Base-by-base conservation (phyloP, 495 filamentous ascomycete species). In the Hypomontagnella monticulosa region DNA sequence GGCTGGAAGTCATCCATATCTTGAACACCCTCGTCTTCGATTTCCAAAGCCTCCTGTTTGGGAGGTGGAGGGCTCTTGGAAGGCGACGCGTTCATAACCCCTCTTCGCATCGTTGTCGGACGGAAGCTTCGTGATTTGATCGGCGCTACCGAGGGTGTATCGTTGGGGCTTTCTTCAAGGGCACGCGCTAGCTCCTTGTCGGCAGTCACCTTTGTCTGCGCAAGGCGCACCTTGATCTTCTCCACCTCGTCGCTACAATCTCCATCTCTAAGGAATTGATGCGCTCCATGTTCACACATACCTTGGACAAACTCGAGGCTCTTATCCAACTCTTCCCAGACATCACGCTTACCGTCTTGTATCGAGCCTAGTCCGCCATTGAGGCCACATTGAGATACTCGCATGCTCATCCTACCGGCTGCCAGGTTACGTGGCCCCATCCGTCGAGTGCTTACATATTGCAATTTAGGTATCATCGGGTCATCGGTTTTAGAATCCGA, bases 181-280 rank as follows among this genome's bases (percentile, higher is more conserved):
- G 86, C 60, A 30, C 83, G 80, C 59, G 86, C 87, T 12, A 88
- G 80, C 57, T 91, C 79, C 40, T 78, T 73, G 55, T 85, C 78
- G 4, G 88, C 85, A 20, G 83, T 65, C 50, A 86, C 85, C 59
- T 85, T 82, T 10, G 88, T 84, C 68, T 90, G 86, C 11, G 58
- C 69, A 19, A 89, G 76, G 1, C 81, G 77, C 51, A 79, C 77
- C 70, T 88, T 86, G 41, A 93, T 89, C 23, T 85, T 87, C 10
- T 82, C 78, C 12, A 96, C 83, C 76, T 96, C 91, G 16, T 84
- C 81, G 14, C 78, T 80, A 75, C 93, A 97, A 60, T 93, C 88
- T 16, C 93, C 93, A 52, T 91, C 87, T 16, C 93, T 86, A 10
- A 97, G 82, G 57, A 96, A 91, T 71, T 95, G 91, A 73, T 94